Evolutionary conservation across 352 stramenopile species (phyloP).

Genomic region (Phytophthora idaei): DNA sequence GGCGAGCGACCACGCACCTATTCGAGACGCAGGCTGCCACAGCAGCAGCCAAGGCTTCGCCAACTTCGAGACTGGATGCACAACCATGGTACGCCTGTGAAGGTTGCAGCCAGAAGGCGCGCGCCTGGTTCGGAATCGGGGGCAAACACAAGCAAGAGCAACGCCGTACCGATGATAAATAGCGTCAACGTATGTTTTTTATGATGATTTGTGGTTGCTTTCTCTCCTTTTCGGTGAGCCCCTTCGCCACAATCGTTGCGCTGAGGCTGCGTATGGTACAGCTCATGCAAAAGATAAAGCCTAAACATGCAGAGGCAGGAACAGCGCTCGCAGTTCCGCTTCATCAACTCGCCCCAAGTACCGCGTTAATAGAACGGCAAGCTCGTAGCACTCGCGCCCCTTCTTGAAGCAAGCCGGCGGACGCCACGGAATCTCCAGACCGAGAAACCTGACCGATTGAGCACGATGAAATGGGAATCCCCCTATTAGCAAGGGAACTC

Average conservation of each 20-base stretch:
- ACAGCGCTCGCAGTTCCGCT: slow-evolving; percentile 16
- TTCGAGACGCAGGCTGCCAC: slow-evolving; percentile 31
- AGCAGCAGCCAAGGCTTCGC: neutral
- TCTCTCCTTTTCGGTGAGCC: slow-evolving; percentile 25
- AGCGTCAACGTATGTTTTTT: slow-evolving; percentile 44
- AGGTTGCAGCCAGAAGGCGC: slow-evolving; percentile 12
- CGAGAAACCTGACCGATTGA: slow-evolving; percentile 10
- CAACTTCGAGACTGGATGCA: neutral
- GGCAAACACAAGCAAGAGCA: slow-evolving; percentile 6
- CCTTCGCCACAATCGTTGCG: slow-evolving; percentile 22
- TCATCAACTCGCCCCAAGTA: slow-evolving; percentile 16
- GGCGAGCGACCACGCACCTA: slow-evolving; percentile 53
- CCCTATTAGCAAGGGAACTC: slow-evolving; percentile 15
- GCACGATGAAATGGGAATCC: slow-evolving; percentile 5
- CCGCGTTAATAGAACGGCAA: neutral
- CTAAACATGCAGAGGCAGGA: slow-evolving; percentile 35
- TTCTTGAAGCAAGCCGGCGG: slow-evolving; percentile 4
- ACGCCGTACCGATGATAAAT: slow-evolving; percentile 37
- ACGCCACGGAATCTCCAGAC: slow-evolving; percentile 7
- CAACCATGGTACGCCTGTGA: slow-evolving; percentile 15
- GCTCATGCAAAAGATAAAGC: slow-evolving; percentile 42
- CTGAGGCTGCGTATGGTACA: slow-evolving; percentile 47
- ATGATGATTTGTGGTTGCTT: slow-evolving; percentile 28
- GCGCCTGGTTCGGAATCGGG: slow-evolving; percentile 13
- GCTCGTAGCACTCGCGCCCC: slow-evolving; percentile 1